Percentiles rank a stretch among this genome's conserved stretches.
Conservation (phyloP, 1,284 basidiomycete species). For the Fomes fomentarius region DNA sequence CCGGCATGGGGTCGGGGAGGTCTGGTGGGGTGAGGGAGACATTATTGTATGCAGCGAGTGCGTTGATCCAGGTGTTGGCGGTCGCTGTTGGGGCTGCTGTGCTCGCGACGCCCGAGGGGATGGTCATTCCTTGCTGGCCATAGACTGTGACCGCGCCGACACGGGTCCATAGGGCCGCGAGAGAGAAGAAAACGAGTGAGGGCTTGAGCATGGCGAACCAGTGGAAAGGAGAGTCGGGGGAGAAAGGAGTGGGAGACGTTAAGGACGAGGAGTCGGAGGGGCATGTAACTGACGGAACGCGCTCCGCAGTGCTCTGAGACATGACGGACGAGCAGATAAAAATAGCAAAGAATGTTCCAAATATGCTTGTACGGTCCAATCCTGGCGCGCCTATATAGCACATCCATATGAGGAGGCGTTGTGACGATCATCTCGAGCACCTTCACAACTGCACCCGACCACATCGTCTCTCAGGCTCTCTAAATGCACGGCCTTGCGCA, state of each 20-base stretch:
- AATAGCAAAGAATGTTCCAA: conserved; percentile 5
- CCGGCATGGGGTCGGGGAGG: conserved; percentile 17
- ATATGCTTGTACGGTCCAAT: too few relatives aligned
- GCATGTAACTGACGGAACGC: too few relatives aligned
- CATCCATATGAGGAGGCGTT: background rate
- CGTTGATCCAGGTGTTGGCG: conserved; percentile 18
- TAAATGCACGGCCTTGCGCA: too few relatives aligned
- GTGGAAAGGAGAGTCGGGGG: background rate
- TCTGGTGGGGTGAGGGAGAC: conserved; percentile 25
- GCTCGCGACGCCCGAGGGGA: conserved; percentile 11
- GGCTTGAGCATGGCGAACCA: conserved; percentile 14
- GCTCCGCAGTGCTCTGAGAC: too few relatives aligned
- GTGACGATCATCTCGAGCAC: too few relatives aligned
- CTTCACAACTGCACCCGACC: too few relatives aligned
- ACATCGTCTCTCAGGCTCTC: too few relatives aligned
- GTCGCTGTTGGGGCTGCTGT: conserved; percentile 9
- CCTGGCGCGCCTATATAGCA: background rate
- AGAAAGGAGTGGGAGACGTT: background rate
- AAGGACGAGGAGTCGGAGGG: background rate
- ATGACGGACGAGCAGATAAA: background rate
- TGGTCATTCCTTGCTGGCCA: conserved; percentile 23
- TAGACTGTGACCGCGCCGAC: conserved; percentile 25
- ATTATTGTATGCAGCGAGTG: conserved; percentile 28
- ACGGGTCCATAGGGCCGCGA: conserved; percentile 13
- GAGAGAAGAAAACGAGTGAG: conserved; percentile 20